Evolutionary conservation across 108 stramenopile genomes (phyloP).

Genomic region (Skeletonema marinoi): DNA sequence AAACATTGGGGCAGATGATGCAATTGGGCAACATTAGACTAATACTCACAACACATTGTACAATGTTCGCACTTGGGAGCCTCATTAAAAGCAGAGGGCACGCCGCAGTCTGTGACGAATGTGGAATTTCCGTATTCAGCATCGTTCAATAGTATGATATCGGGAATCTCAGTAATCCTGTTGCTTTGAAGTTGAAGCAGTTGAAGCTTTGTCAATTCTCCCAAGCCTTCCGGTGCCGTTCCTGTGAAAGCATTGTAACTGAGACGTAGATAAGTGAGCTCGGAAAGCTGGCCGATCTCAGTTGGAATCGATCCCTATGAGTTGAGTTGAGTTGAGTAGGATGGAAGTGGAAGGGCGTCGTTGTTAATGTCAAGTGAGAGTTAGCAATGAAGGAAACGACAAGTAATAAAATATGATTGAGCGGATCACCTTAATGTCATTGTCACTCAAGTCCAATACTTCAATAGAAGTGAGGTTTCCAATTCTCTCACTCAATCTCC

Average conservation of each 20-base stretch:
- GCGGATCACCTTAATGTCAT: conserved; percentile 1
- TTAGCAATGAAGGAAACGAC: neutral
- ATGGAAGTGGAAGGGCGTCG: neutral
- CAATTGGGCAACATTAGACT: neutral
- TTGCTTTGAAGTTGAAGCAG: conserved; percentile 29
- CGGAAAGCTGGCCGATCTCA: conserved; percentile 47
- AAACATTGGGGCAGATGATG: neutral
- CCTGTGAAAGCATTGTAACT: conserved; percentile 57
- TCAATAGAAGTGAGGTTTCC: no score
- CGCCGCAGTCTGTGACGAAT: conserved; percentile 33
- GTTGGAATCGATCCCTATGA: conserved; percentile 57
- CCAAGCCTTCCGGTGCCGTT: conserved; percentile 13
- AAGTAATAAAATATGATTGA: no score
- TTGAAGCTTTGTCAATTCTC: neutral
- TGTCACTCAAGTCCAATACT: no score
- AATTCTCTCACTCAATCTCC: no score
- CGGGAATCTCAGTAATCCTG: neutral
- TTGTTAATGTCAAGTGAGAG: neutral
- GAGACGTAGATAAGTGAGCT: conserved; percentile 49
- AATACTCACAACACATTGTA: conserved; percentile 35
- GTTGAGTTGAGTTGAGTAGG: neutral
- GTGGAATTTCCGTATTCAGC: neutral
- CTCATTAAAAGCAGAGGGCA: conserved; percentile 24
- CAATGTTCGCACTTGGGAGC: conserved; percentile 11
- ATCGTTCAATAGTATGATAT: neutral